phyloP scores from a whole-genome alignment of 2,329 filamentous ascomycete genomes.

The Ilyonectria mors-panacis region DNA sequence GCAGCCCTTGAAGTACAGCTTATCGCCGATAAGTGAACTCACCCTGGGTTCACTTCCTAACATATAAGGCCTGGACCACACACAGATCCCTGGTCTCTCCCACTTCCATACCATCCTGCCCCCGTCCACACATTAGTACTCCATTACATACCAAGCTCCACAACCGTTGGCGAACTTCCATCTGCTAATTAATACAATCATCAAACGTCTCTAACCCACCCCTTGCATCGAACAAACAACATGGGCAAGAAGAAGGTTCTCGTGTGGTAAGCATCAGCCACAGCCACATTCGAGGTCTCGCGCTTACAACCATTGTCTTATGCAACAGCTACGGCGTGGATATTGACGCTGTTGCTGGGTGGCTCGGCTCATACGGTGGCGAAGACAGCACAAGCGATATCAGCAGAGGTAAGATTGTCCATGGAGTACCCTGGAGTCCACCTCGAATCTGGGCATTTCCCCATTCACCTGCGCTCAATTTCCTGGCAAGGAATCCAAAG shows the following conservation, averaged over 20 bases:
- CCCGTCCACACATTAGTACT: not conserved
- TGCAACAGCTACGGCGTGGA: constrained; percentile 75
- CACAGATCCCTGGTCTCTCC: not conserved
- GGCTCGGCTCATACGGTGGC: constrained; percentile 82
- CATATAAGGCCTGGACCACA: constrained; percentile 5
- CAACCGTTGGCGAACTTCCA: too few species aligned
- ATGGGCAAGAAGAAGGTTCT: constrained; percentile 58
- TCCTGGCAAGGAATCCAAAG: not conserved
- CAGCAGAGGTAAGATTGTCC: constrained; percentile 69
- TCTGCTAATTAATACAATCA: not conserved
- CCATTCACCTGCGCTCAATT: constrained; percentile 57
- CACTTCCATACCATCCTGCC: not conserved
- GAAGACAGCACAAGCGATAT: constrained; percentile 83
- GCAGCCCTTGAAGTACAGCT: not conserved
- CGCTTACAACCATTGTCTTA: not conserved
- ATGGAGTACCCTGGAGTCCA: constrained; percentile 55
- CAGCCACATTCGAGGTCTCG: not conserved
- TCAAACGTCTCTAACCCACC: too few species aligned
- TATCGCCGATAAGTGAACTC: not conserved
- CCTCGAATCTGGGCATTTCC: not conserved
- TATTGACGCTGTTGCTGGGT: constrained; percentile 83
- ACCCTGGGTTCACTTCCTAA: not conserved
- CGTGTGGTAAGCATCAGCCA: constrained; percentile 34
- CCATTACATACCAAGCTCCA: not conserved
- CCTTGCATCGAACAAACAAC: too few species aligned